Evolutionary conservation across 1,139 yeast genomes (phyloP), one percentile per base, ranked within the genome.

Genomic region (Lodderomyces parapsilosis): DNA sequence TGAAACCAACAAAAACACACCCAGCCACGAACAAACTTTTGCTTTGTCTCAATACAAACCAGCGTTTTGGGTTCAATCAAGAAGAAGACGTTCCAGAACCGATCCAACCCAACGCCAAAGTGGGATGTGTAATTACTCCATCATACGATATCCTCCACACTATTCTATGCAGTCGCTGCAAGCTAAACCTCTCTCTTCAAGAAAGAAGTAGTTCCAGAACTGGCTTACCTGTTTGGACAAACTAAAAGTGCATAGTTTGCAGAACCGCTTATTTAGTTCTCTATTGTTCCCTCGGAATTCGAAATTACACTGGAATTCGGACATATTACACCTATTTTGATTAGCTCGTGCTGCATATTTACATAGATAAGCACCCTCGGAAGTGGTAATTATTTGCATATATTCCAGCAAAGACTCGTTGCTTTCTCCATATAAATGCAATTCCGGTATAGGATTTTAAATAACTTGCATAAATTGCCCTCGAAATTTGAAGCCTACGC

Each of bases 281-380:
- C 33, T 11, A 30, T 30, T 30, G 33, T 30, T 17, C 19, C 33
- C 33, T 30, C 33, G 33, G 33, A 30, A 30, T 11, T 30, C 19
- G 4, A 30, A 6, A 6, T n/a, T n/a, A n/a, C n/a, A n/a, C n/a
- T n/a, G n/a, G n/a, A n/a, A n/a, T n/a, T n/a, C n/a, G n/a, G n/a
- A n/a, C n/a, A n/a, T n/a, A n/a, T n/a, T n/a, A n/a, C n/a, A n/a
- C n/a, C n/a, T n/a, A n/a, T n/a, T n/a, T n/a, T n/a, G n/a, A n/a
- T 24, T 24, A 24, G n/a, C n/a, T 24, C 27, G 6, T 11, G 10
- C 11, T 30, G 33, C 33, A 30, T 6, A 15, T 6, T n/a, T 17
- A 14, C 33, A 15, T 15, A 17, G 6, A 30, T 15, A 14, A 6
- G 2, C 15, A 30, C 33, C 33, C 33, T 15, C 33, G 33, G 33